Base-by-base conservation (phyloP, 345 rosid species). In the Eucalyptus leucophloia region DNA sequence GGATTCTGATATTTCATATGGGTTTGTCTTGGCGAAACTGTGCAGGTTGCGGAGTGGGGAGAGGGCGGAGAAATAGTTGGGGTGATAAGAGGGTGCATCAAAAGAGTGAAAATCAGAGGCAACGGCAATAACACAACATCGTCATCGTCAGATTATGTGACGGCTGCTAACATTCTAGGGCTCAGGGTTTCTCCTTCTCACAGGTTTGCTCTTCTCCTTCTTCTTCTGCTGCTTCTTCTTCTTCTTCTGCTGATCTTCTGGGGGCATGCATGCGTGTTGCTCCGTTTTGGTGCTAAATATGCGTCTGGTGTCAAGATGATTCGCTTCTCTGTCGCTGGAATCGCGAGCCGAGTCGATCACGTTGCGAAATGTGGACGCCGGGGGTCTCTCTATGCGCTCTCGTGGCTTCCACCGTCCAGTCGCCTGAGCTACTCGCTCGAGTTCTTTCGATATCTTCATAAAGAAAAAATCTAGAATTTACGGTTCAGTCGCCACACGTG, bases 11-110 rank as follows among this genome's bases (percentile, higher is more conserved):
- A 40, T 23, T 40, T 77, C 13, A 23, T 40, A 88, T 37, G 51
- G 54, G 42, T 24, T n/a, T 45, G 42, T 47, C 8, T 12, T 65
- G 14, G 44, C 51, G 24, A 69, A 37, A 30, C 82, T 72, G 12
- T 49, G 32, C 93, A 96, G 96, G 96, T 96, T 44, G 98, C 98
- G 47, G 96, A 95, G 90, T 94, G 91, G 72, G 95, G 96, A 83
- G 91, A 94, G 54, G 92, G 90, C 47, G 92, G 92, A 58, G 93
- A 93, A 88, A 91, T 94, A 26, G 96, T 94, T 24, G 98, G 98
- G 89, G 95, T 92, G 7, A 92, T 96, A 81, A 94, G 98, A 89
- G 98, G 95, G 7, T 94, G 97, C 62, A 89, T 96, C 21, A 96
- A 95, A 87, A 93, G 92, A 26, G 98, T 94, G 86, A 94, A 94